Percentiles rank a stretch among this genome's conserved stretches.
Evolutionary conservation across 1,284 basidiomycete genomes (phyloP).

Genomic region (Sporisorium reilianum): DNA sequence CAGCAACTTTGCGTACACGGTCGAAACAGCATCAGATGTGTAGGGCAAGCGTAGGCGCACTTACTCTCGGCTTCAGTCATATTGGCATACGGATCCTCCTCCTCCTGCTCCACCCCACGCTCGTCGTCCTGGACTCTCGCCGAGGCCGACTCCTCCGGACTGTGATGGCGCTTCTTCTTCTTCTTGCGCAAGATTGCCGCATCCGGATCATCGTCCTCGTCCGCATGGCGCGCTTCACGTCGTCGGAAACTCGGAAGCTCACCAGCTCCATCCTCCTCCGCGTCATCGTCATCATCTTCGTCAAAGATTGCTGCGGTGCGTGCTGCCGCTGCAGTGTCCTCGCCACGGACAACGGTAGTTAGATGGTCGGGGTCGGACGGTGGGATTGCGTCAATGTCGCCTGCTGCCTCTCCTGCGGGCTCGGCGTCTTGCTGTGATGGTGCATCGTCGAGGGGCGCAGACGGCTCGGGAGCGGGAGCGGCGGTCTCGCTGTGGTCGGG

Average conservation of each 20-base stretch:
- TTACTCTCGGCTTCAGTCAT: slow-evolving; percentile 47
- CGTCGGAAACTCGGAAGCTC: slow-evolving; percentile 44
- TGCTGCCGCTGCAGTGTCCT: slow-evolving; percentile 34
- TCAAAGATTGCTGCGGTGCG: slow-evolving; percentile 47
- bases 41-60: background rate
- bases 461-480: background rate
- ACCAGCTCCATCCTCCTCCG: slow-evolving; percentile 8
- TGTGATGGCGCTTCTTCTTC: slow-evolving; percentile 53
- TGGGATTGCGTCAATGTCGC: slow-evolving; percentile 26
- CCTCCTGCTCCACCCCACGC: slow-evolving; percentile 18
- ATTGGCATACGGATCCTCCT: slow-evolving; percentile 39
- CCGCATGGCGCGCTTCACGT: slow-evolving; percentile 22
- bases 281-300: slow-evolving; percentile 40
- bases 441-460: slow-evolving; percentile 1
- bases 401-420: slow-evolving; percentile 7
- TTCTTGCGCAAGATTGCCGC: slow-evolving; percentile 41
- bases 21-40: background rate
- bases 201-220: slow-evolving; percentile 24
- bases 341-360: slow-evolving; percentile 27
- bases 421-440: slow-evolving; percentile 13
- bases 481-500: slow-evolving; percentile 2
- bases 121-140: slow-evolving; percentile 7
- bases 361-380: slow-evolving; percentile 21
- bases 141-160: slow-evolving; percentile 17
- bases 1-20: too few relatives aligned